Conservation (phyloP, 2,329 filamentous ascomycete genomes). For the Akanthomyces lecanii region DNA sequence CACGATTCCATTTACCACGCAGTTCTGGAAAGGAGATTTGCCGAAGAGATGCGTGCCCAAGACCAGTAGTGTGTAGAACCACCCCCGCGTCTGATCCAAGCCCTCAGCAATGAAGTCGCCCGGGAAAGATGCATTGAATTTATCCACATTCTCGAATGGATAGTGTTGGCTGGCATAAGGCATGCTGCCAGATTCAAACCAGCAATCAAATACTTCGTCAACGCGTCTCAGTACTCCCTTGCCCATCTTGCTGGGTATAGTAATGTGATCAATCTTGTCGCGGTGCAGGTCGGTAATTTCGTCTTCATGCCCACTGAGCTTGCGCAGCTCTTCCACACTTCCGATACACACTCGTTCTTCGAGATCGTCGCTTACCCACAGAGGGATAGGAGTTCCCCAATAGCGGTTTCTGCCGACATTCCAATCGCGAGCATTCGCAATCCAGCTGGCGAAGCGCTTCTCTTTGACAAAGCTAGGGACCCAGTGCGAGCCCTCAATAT, state of each 20-base stretch:
- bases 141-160: slow-evolving; percentile 82
- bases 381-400: slow-evolving; percentile 88
- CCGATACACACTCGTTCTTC: slow-evolving; percentile 84
- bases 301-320: slow-evolving; percentile 80
- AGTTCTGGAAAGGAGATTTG: slow-evolving; percentile 85
- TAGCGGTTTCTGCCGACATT: slow-evolving; percentile 91
- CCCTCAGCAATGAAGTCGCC: slow-evolving; percentile 94
- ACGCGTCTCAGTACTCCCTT: slow-evolving; percentile 78
- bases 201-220: slow-evolving; percentile 92
- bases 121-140: slow-evolving; percentile 76
- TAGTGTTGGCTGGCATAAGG: slow-evolving; percentile 89
- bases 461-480: slow-evolving; percentile 89
- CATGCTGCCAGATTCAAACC: slow-evolving; percentile 97
- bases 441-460: slow-evolving; percentile 87
- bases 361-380: slow-evolving; percentile 88
- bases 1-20: slow-evolving; percentile 93
- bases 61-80: slow-evolving; percentile 93
- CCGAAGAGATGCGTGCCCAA: slow-evolving; percentile 85
- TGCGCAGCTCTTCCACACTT: slow-evolving; percentile 76
- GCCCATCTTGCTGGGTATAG: slow-evolving; percentile 84
- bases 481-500: slow-evolving; percentile 88
- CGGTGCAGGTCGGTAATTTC: slow-evolving; percentile 84
- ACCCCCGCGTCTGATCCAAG: slow-evolving; percentile 88
- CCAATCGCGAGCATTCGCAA: slow-evolving; percentile 87
- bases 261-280: slow-evolving; percentile 90